Evolutionary conservation across 306 rosid genomes (phyloP).

Genomic region (Sphenostylis stenocarpa): DNA sequence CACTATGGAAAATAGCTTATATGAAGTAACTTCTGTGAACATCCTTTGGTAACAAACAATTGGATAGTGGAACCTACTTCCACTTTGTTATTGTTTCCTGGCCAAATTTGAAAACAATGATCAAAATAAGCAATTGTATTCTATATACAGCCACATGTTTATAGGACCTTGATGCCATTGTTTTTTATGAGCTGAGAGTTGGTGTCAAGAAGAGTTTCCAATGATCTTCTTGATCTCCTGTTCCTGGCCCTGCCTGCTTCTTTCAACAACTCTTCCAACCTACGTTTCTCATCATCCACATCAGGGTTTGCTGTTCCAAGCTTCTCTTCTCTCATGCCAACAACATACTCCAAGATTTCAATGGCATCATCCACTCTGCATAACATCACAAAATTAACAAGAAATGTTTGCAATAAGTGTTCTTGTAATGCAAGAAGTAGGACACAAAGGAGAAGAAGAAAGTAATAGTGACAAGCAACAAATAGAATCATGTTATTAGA

Average conservation of each 20-base stretch:
- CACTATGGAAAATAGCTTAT: constrained; percentile 29
- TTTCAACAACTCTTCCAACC: constrained; percentile 73
- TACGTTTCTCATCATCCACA: constrained; percentile 74
- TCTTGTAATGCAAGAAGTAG: background rate
- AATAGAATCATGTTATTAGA: background rate
- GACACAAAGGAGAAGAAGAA: background rate
- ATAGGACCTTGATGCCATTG: constrained; percentile 50
- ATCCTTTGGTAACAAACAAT: constrained; percentile 30
- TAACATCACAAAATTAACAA: constrained; percentile 15
- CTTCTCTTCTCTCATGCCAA: constrained; percentile 91
- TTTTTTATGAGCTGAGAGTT: constrained; percentile 36
- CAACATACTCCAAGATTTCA: constrained; percentile 69
- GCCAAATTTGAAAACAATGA: constrained; percentile 30
- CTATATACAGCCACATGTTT: constrained; percentile 42
- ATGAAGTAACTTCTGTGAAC: constrained; percentile 34
- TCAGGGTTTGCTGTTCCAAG: constrained; percentile 86
- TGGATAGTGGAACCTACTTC: constrained; percentile 40
- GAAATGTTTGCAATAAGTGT: constrained; percentile 17
- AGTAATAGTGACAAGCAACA: background rate
- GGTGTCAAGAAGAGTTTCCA: constrained; percentile 72
- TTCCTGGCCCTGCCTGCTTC: constrained; percentile 71
- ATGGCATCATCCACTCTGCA: constrained; percentile 81
- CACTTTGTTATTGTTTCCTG: constrained; percentile 36
- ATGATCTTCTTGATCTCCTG: constrained; percentile 60
- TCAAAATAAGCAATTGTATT: constrained; percentile 22